Base-by-base conservation (phyloP, 2,329 filamentous ascomycete genomes). In the Exserohilum rostratum region DNA sequence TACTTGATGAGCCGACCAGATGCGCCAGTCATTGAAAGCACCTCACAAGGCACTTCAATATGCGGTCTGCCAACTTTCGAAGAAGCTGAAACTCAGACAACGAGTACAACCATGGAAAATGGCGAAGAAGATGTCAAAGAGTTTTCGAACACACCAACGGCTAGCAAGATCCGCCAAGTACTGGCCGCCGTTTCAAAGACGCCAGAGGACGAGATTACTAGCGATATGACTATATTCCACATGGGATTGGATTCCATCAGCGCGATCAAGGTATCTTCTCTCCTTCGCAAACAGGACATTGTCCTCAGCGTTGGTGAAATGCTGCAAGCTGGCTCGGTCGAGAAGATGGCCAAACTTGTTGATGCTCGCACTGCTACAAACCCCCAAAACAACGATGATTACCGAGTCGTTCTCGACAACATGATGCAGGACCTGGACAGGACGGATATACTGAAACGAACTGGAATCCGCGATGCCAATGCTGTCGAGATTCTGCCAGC, bases 231-330 rank as follows among this genome's bases (percentile, higher is more conserved):
- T 0, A 83, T 96, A 11, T 96, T 95, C 72, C 87, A 95, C 59
- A 81, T 97, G 1, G 93, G 93, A 0, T 84, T 97, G 1, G 93
- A 97, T 71, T 97, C 93, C 0, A 96, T 97, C 72, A 93, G 88
- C 60, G 89, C 91, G 1, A 95, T 97, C 77, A 96, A 95, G 67
- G 86, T 92, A 3, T 86, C 87, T 7, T 83, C 88, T 0, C 78
- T 92, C 6, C 78, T 97, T 3, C 86, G 85, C 37, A 89, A 84
- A 61, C 76, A 81, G 37, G 84, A 81, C 0, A 74, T 96, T 6
- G 74, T 77, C 11, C 72, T 96, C 1, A 82, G 82, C 30, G 89
- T 93, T 3, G 87, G 89, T 37, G 85, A 90, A 34, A 85, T 96
- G 65, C 77, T 96, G 2, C 84, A 79, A 55, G 85, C 87, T 1